phyloP scores from a whole-genome alignment of 73 alveolate species.

The Tetrahymena malaccensis region DNA sequence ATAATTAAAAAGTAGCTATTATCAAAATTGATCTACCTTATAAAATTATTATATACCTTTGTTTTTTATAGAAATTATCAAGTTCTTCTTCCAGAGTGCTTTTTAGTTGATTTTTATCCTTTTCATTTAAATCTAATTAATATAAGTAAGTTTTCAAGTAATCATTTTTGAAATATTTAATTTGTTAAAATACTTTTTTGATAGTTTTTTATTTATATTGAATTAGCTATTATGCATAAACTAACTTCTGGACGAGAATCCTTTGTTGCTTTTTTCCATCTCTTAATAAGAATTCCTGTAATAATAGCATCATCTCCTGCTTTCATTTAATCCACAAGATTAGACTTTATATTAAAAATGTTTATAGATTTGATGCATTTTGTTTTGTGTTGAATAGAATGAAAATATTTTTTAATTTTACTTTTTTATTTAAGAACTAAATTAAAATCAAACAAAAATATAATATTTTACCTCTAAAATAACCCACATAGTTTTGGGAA shows the following conservation, averaged over 20 bases:
- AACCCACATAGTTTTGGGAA: constrained; percentile 53
- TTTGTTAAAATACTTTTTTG: background rate
- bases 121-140: background rate
- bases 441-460: no score
- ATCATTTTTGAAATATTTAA: no score
- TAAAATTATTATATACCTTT: background rate
- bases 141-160: no score
- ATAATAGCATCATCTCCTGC: constrained; percentile 76
- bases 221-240: background rate
- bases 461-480: constrained; percentile 44
- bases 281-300: constrained; percentile 54
- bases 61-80: background rate
- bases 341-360: background rate
- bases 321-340: constrained; percentile 51
- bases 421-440: no score
- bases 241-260: background rate
- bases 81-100: background rate
- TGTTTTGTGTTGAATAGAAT: no score
- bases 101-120: background rate
- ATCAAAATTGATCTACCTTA: background rate
- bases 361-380: no score
- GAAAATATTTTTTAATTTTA: no score
- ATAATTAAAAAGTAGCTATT: no score
- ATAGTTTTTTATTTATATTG: background rate
- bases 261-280: constrained; percentile 54